These are phyloP conservation scores for Wallacemonas collosoma DNA, from an alignment of 208 protist genomes.

Conservation along the genomic window DNA sequence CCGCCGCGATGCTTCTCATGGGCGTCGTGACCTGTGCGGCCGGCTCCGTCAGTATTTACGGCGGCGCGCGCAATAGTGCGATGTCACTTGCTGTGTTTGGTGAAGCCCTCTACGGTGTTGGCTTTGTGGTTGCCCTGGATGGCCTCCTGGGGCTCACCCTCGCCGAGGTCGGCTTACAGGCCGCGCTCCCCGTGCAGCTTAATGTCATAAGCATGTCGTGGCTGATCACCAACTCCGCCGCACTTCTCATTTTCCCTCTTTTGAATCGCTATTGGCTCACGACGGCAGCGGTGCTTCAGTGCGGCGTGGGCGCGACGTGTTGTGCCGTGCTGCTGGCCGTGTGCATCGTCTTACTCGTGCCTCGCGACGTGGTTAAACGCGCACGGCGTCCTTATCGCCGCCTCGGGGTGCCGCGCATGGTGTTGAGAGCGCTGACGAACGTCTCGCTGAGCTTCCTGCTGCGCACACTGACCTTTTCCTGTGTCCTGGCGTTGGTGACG, in stretches of 20 bases:
- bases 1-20: conserved; percentile 5
- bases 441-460: conserved; percentile 33
- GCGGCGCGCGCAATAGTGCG: conserved; percentile 2
- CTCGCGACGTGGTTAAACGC: conserved; percentile 27
- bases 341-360: conserved; percentile 30
- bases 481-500: conserved; percentile 26
- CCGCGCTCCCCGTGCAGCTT: conserved; percentile 27
- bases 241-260: conserved; percentile 22
- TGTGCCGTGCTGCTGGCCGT: conserved; percentile 25
- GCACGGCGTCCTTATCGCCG: conserved; percentile 25
- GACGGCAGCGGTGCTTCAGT: conserved; percentile 20
- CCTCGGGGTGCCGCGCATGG: conserved; percentile 15
- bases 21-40: conserved; percentile 4
- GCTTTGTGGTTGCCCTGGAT: conserved; percentile 25
- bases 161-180: conserved; percentile 36
- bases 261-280: conserved; percentile 32
- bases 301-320: conserved; percentile 19
- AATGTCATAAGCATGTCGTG: conserved; percentile 27
- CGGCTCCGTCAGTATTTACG: conserved; percentile 13
- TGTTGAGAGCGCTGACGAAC: conserved; percentile 22
- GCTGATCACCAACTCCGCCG: conserved; percentile 32
- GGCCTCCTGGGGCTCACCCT: conserved; percentile 25
- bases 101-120: conserved; percentile 29
- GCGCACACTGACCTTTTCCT: conserved; percentile 25
- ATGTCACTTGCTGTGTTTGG: conserved; percentile 15